Base-by-base conservation (phyloP, 1,139 yeast genomes). In the Neolecta irregularis region DNA sequence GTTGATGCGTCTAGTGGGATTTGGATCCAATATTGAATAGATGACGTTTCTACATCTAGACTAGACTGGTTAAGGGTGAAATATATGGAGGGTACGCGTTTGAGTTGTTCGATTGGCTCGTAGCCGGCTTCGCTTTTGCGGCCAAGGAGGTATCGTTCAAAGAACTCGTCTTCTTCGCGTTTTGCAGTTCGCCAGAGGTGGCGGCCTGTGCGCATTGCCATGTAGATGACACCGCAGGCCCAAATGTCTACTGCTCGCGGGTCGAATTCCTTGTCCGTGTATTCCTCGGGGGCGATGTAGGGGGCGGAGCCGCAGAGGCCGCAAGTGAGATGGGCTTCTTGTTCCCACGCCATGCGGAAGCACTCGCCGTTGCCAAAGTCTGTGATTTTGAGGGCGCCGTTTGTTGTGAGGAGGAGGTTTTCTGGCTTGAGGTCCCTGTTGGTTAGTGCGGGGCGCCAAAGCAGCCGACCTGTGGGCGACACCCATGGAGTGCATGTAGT, bases 121-220 rank as follows among this genome's bases (percentile, higher is more conserved):
- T 80, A 88, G 2, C 96, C 96, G 22, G 72, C 67, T 16, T 76
- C 72, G 41, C 75, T 76, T 52, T 77, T 80, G 40, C 96, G 64
- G 42, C 78, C 80, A 35, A 64, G 63, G 39, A 85, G 58, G 50
- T 85, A 88, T 46, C 68, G 74, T 32, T 64, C 60, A 54, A 74
- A 85, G 52, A 78, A 80, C 46, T 75, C 91, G 54, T 88, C 96
- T 37, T 73, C 80, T 32, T 63, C 67, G 19, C 53, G 50, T 43
- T 70, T 72, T 2, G 96, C 95, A 40, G 74, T 61, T 48, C 77
- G 74, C 98, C 98, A 88, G 40, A 88, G 58, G 50, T 85, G 93
- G 39, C 93, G 66, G 1, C 96, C 98, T 0, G 94, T 80, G 51
- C 96, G 67, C 96, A 88, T 85, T 6, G 94, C 95, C 95, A 88